Conservation (phyloP, 495 filamentous ascomycete genomes). For the Ramalina peruviana region DNA sequence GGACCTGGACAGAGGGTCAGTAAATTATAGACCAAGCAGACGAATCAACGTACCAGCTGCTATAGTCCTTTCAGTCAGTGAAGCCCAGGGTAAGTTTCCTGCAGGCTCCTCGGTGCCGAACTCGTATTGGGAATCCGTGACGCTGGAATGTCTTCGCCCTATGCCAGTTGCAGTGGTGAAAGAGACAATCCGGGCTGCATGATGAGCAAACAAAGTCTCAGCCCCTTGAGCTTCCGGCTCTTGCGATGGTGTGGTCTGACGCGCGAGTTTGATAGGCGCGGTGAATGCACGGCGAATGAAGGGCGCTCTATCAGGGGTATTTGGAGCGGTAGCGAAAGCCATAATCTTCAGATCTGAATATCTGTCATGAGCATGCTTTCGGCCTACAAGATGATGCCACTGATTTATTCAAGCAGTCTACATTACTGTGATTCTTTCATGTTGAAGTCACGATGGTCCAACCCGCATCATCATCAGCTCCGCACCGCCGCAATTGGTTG, state of each 20-base stretch:
- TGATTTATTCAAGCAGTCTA: background rate
- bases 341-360: background rate
- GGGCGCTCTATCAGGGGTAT: conserved; percentile 25
- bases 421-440: background rate
- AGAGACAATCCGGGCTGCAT: conserved; percentile 28
- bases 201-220: conserved; percentile 27
- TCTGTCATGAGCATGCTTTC: background rate
- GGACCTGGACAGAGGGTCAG: conserved; percentile 36
- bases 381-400: too few relatives aligned
- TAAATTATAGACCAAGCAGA: background rate
- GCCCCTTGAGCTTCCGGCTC: conserved; percentile 23
- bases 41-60: conserved; percentile 45
- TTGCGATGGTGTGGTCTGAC: background rate
- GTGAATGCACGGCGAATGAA: conserved; percentile 44
- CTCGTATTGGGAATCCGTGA: conserved; percentile 11
- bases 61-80: conserved; percentile 64
- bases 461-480: too few relatives aligned
- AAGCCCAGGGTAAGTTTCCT: conserved; percentile 56
- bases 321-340: conserved; percentile 18
- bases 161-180: conserved; percentile 21
- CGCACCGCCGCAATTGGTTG: too few relatives aligned
- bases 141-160: conserved; percentile 13
- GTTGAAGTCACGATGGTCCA: background rate
- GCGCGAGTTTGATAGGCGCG: conserved; percentile 31
- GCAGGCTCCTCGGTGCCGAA: conserved; percentile 9